Conservation (phyloP, 2,329 filamentous ascomycete species). For the Hypocrella siamensis region DNA sequence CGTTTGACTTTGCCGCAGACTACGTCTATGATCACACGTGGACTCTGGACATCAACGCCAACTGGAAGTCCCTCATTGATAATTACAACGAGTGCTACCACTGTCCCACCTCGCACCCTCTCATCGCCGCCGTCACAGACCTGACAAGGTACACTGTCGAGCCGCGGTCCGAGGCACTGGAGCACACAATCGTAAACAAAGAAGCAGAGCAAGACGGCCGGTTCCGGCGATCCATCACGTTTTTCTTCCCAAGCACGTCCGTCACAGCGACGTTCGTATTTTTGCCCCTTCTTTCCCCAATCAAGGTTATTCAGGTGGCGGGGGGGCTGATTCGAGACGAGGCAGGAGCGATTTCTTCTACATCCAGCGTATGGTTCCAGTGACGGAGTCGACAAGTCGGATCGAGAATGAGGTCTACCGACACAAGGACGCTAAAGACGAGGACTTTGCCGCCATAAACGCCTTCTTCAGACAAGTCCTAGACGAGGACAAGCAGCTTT, state of each 20-base stretch:
- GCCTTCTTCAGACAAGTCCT: neutral
- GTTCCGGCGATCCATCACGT: neutral
- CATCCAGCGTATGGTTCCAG: neutral
- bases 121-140: neutral
- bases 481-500: neutral
- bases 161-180: neutral
- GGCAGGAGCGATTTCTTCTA: neutral
- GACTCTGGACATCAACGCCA: neutral
- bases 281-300: neutral
- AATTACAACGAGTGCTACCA: slow-evolving; percentile 1
- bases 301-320: neutral
- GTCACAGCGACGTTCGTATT: neutral
- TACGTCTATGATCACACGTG: neutral
- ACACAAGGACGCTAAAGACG: neutral
- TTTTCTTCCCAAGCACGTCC: neutral
- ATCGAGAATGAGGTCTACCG: slow-evolving; percentile 1
- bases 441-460: neutral
- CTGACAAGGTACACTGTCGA: neutral
- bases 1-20: neutral
- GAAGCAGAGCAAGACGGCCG: neutral
- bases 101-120: neutral
- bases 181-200: neutral
- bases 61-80: neutral
- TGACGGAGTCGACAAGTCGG: neutral
- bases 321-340: neutral